Evolutionary conservation across 306 rosid species (phyloP).

Genomic region (Myrica gale): DNA sequence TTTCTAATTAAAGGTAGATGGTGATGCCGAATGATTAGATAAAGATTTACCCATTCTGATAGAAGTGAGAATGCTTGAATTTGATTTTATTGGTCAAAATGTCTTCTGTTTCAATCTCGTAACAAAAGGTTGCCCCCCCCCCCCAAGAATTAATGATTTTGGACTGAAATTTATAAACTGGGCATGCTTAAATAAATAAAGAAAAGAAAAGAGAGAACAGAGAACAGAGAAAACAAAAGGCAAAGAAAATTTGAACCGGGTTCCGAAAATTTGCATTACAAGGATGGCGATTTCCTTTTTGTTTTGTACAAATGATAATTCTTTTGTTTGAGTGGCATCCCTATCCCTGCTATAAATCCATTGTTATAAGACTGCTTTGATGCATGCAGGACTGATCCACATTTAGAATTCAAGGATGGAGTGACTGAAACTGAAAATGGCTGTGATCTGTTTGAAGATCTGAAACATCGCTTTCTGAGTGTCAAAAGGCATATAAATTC

Average conservation of each 20-base stretch:
- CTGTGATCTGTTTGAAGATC: slow-evolving; percentile 48
- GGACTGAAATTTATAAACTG: no score
- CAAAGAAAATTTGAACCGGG: background rate
- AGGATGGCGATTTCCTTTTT: background rate
- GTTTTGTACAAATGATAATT: background rate
- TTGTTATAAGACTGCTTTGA: slow-evolving; percentile 10
- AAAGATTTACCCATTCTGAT: background rate
- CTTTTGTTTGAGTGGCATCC: background rate
- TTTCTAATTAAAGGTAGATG: background rate
- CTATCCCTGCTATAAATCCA: background rate
- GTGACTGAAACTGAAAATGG: slow-evolving; percentile 43
- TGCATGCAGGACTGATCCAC: slow-evolving; percentile 47
- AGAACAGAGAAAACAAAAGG: background rate
- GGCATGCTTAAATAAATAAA: no score
- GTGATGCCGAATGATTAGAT: background rate
- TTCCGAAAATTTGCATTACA: background rate
- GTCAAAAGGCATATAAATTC: slow-evolving; percentile 68
- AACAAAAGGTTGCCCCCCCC: no score
- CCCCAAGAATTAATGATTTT: no score
- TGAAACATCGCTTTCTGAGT: slow-evolving; percentile 70
- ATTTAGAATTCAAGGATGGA: slow-evolving; percentile 49
- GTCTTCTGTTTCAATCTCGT: no score
- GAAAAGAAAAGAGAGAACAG: no score
- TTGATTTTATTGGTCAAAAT: no score
- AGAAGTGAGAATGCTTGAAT: background rate